A percentile compares a stretch with the other conserved stretches of the same genome.
Conservation (phyloP, 2,329 filamentous ascomycete genomes). For the Sarocladium kiliense region DNA sequence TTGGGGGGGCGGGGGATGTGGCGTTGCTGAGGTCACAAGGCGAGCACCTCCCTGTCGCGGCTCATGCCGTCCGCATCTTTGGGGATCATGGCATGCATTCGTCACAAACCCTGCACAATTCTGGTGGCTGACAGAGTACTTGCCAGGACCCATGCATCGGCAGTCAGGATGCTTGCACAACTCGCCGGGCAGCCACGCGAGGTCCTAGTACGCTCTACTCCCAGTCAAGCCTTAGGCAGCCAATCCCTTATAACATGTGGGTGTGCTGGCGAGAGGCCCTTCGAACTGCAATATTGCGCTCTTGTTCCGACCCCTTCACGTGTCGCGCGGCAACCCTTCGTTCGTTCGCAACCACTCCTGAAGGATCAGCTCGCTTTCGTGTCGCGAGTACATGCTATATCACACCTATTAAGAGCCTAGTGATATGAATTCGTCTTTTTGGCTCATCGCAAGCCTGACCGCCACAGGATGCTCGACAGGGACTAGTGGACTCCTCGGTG, state of each 20-base stretch:
- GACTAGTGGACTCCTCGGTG: conserved; percentile 45
- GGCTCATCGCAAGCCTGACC: conserved; percentile 39
- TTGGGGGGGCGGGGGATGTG: not conserved
- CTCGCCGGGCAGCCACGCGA: not conserved
- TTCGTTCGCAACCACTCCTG: too few relatives aligned
- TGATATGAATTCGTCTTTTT: not conserved
- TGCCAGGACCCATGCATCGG: conserved; percentile 6
- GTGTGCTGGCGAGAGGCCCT: too few relatives aligned
- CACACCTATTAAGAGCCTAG: not conserved
- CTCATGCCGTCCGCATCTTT: conserved; percentile 1
- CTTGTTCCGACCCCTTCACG: not conserved
- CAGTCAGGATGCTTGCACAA: conserved; percentile 8
- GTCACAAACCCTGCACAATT: conserved; percentile 8
- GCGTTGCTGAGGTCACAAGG: conserved; percentile 3
- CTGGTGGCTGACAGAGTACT: not conserved
- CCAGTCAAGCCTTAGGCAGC: too few relatives aligned
- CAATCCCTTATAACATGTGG: too few relatives aligned
- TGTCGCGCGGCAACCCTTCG: too few relatives aligned
- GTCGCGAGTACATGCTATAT: not conserved
- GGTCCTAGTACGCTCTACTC: not conserved
- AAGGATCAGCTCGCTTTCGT: not conserved
- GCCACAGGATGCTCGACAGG: conserved; percentile 35
- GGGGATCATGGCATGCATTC: conserved; percentile 7
- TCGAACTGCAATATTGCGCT: too few relatives aligned
- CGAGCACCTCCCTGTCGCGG: conserved; percentile 7